Conservation (phyloP, 306 rosid species). For the Echinosophora koreensis region DNA sequence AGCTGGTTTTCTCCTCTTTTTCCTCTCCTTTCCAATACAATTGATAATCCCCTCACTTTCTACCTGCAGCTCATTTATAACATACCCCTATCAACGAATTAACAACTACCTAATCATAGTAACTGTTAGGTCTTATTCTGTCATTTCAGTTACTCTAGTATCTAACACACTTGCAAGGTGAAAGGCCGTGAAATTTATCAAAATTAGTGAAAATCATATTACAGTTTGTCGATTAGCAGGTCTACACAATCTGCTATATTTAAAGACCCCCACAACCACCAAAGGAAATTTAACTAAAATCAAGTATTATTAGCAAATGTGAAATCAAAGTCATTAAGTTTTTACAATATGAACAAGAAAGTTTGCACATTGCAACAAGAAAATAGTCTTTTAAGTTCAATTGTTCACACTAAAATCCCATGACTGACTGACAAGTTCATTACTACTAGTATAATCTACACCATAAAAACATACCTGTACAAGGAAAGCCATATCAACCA, state of each 20-base stretch:
- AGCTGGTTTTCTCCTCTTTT: too few species aligned
- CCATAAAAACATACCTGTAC: constrained; percentile 75
- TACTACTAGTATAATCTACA: constrained; percentile 34
- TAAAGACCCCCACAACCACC: constrained; percentile 12
- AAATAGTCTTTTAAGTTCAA: constrained; percentile 4
- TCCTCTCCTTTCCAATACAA: too few species aligned
- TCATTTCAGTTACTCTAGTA: too few species aligned
- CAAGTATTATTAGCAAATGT: constrained; percentile 21
- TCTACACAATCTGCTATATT: constrained; percentile 5
- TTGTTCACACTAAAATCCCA: constrained; percentile 12
- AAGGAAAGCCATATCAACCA: constrained; percentile 99
- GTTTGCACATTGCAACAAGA: constrained; percentile 22
- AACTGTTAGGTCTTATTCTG: too few species aligned
- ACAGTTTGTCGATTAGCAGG: too few species aligned
- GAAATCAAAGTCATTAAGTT: constrained; percentile 26
- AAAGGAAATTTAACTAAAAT: constrained; percentile 31
- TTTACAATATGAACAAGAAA: constrained; percentile 19
- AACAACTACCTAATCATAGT: too few species aligned
- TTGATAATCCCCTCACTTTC: too few species aligned
- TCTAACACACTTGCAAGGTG: too few species aligned
- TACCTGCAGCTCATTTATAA: too few species aligned
- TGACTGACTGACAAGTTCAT: constrained; percentile 21
- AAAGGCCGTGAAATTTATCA: too few species aligned
- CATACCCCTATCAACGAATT: too few species aligned
- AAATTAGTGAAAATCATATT: too few species aligned